Base-by-base conservation (phyloP, 116 monocot species). In the Zostera marina region DNA sequence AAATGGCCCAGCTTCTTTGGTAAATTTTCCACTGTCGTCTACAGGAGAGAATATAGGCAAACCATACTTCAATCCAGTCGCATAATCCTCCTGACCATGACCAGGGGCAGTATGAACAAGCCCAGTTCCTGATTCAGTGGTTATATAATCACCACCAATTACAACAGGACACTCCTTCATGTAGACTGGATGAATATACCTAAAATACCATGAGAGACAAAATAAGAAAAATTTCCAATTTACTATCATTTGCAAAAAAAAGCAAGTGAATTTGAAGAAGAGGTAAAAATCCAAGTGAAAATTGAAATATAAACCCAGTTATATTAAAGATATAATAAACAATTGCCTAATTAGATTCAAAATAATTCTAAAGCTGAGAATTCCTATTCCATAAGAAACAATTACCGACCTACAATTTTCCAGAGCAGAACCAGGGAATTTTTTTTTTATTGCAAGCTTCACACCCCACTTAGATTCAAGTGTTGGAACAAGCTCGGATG, bases 71-170 rank as follows among this genome's bases (percentile, higher is more conserved):
- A 98, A 44, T 20, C 96, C 86, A 68, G 85, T 98, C n/a, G 72
- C 58, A 53, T 98, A 98, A 65, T 98, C 96, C 68, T 98, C 96
- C 62, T 83, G 96, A 42, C 96, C 96, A 81, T 98, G 96, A 63
- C 96, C 96, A 72, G 96, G 96, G 16, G 96, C 96, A 65, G 96
- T 98, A 71, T 98, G 96, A 74, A 98, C 96, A 75, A 98, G 80
- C 20, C 96, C 96, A 44, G 96, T 98, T 72, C 96, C 96, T 38
- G 96, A 86, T 44, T 98, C 90, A 58, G 83, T 98, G 52, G 71
- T 98, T 46, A 98, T 98, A 53, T 98, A 98, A 45, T 89, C 86
- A 41, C 96, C 96, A 15, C 96, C 96, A 41, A 86, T 73, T 14
- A 98, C 80, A 70, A 98, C 96, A 66, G 90, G 83, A 59, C 90